Conservation (phyloP, 192 early-diverging fungal genomes). For the Coemansia furcata region DNA sequence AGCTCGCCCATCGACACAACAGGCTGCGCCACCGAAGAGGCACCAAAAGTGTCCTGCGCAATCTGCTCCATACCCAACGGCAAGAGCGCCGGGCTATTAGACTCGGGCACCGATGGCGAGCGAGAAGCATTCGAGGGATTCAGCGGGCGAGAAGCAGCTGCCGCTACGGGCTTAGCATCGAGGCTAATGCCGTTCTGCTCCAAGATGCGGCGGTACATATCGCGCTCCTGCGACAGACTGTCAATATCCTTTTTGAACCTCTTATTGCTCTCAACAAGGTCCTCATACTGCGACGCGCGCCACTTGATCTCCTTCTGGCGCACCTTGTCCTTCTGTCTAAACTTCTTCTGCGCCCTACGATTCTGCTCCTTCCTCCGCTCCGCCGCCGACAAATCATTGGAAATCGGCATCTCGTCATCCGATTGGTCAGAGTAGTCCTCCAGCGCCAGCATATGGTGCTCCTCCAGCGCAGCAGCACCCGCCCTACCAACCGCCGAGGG, state of each 20-base stretch:
- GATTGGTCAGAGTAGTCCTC: conserved; percentile 11
- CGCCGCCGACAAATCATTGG: conserved; percentile 28
- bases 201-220: conserved; percentile 41
- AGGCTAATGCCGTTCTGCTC: conserved; percentile 39
- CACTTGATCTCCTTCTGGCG: conserved; percentile 55
- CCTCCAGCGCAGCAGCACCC: neutral
- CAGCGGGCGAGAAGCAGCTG: neutral
- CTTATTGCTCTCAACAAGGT: conserved; percentile 46
- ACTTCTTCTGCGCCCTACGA: conserved; percentile 55
- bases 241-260: conserved; percentile 52
- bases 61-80: conserved; percentile 44
- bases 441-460: neutral
- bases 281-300: conserved; percentile 53
- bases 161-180: neutral
- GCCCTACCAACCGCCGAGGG: neutral
- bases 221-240: conserved; percentile 32
- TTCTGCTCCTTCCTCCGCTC: conserved; percentile 55
- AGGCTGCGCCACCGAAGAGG: neutral
- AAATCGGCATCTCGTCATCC: conserved; percentile 22
- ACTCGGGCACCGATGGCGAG: neutral
- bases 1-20: conserved; percentile 22
- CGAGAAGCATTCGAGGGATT: neutral
- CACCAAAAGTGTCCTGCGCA: conserved; percentile 45
- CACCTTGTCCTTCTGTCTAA: conserved; percentile 55
- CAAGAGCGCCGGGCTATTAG: conserved; percentile 17